These are phyloP conservation scores for Trichosanthes truncata DNA, from an alignment of 306 rosid genomes.

Conservation along the genomic window DNA sequence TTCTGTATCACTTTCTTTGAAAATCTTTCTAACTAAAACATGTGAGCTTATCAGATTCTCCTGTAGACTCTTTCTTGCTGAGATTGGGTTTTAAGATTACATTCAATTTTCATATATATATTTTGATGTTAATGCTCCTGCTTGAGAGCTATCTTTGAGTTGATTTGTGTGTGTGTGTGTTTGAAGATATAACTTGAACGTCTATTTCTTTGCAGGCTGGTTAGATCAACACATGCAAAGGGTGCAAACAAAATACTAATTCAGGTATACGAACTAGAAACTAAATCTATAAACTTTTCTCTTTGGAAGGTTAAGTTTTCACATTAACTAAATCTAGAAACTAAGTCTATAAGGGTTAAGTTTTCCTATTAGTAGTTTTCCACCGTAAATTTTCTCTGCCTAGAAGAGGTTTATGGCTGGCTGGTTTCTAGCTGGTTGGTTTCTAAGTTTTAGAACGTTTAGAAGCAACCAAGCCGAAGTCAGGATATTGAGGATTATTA, in stretches of 20 bases:
- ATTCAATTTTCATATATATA: too few species aligned
- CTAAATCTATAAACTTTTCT: background rate
- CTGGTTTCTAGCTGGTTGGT: too few species aligned
- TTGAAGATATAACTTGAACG: background rate
- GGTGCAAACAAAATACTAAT: conserved; percentile 85
- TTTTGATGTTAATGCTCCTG: background rate
- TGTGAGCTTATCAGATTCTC: background rate
- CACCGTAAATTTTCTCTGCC: too few species aligned
- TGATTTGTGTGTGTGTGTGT: background rate
- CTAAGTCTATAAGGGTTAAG: too few species aligned
- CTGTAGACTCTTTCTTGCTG: background rate
- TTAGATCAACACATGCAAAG: conserved; percentile 70
- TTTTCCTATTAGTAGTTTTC: too few species aligned
- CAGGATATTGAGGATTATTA: too few species aligned
- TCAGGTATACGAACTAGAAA: conserved; percentile 45
- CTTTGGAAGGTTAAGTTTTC: background rate
- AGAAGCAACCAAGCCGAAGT: too few species aligned
- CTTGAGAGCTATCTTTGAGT: background rate
- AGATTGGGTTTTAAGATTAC: background rate
- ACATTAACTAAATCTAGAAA: too few species aligned
- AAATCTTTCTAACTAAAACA: background rate
- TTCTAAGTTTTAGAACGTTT: too few species aligned
- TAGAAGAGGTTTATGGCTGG: too few species aligned
- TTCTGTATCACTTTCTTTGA: background rate
- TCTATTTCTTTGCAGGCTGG: conserved; percentile 42